phyloP scores from a whole-genome alignment of 208 protist species.

The Trypanosoma brucei region DNA sequence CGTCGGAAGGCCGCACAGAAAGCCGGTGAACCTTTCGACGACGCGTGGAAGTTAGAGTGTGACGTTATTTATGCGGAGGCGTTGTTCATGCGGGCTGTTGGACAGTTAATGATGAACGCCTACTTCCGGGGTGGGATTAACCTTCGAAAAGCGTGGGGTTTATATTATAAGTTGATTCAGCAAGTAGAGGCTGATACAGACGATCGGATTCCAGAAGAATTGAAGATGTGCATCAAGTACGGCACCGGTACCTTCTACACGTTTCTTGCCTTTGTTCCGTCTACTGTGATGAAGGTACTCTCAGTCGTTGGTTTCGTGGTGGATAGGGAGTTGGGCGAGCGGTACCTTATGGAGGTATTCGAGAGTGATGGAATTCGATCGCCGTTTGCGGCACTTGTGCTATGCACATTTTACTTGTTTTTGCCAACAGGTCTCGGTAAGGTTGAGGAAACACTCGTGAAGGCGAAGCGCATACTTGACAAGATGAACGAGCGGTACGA shows the following conservation, averaged over 20 bases:
- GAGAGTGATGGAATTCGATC: conserved; percentile 87
- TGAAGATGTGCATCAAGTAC: conserved; percentile 89
- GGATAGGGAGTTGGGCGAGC: conserved; percentile 87
- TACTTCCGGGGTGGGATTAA: conserved; percentile 89
- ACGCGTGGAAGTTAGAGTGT: conserved; percentile 88
- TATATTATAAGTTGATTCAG: conserved; percentile 68
- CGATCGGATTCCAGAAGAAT: conserved; percentile 67
- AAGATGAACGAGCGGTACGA: conserved; percentile 79
- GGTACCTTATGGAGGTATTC: conserved; percentile 85
- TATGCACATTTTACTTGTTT: conserved; percentile 90
- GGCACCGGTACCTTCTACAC: conserved; percentile 85
- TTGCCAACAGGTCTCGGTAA: conserved; percentile 81
- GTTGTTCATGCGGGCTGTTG: conserved; percentile 74
- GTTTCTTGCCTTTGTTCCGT: conserved; percentile 84
- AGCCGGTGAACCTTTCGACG: conserved; percentile 47
- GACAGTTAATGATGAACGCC: conserved; percentile 89
- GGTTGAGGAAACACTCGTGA: conserved; percentile 64
- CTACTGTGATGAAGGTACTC: conserved; percentile 87
- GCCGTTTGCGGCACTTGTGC: conserved; percentile 72
- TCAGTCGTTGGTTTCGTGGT: conserved; percentile 88
- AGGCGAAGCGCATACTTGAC: conserved; percentile 76
- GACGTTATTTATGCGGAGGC: conserved; percentile 87
- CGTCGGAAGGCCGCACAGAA: conserved; percentile 50
- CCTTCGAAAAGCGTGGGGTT: conserved; percentile 84
- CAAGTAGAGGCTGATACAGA: conserved; percentile 68